Evolutionary conservation across 371 early-diverging fungal species (phyloP), one percentile per base, ranked within the genome.

Genomic region (Mortierella sp.): DNA sequence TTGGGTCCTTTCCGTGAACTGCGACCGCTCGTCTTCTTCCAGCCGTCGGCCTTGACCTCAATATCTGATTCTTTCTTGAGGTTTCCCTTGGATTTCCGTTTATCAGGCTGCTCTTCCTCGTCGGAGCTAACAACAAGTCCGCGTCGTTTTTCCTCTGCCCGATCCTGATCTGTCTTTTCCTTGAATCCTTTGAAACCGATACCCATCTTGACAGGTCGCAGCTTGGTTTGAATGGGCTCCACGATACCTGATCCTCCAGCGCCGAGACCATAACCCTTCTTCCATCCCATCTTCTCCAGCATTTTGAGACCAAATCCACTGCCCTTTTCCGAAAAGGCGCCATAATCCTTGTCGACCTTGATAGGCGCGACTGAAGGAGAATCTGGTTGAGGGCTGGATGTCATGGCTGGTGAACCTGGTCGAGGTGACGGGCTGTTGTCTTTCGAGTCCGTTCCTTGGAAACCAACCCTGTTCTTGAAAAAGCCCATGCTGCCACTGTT

Each of bases 231-330:
- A 42, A 99, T 94, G 5, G 98, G 98, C 60, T 96, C 94, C 24
- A 96, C 91, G 44, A 97, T 97, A 82, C 99, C 99, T 42, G 89
- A 89, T 8, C 97, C 96, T 6, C 92, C 92, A 54, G 89, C 90
- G 7, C 99, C 99, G 6, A 98, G 89, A 63, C 96, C 96, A 80
- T 92, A 84, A 14, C 97, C 97, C 24, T 89, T 90, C 75, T 84
- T 89, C 90, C 93, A 96, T 21, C 96, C 96, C 94, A 97, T 96
- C 87, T 95, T 96, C 80, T 93, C 89, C 87, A 98, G 89, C 94
- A 97, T 94, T 70, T 93, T 93, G 87, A 93, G 88, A 60, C 94
- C 96, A 72, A 96, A 91, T 2, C 96, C 96, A 55, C 92, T 95
- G 1, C 93, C 92, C 57, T 92, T 90, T 42, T 90, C 88, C 24